Base-by-base conservation (phyloP, 371 early-diverging fungal species). In the Spiromyces aspiralis region DNA sequence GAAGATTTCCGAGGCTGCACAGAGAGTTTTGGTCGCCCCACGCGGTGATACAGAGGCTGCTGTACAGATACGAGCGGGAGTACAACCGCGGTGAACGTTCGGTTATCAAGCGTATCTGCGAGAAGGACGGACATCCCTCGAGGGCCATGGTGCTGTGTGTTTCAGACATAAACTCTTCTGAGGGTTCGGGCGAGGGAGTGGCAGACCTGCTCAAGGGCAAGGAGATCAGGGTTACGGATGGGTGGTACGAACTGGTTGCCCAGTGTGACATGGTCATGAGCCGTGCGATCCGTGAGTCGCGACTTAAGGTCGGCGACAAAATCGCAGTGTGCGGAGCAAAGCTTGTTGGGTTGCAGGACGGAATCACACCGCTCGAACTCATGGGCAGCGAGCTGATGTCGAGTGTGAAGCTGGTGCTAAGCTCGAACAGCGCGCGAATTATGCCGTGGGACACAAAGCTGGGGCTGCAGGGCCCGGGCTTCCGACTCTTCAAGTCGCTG, bases 81-180 rank as follows among this genome's bases (percentile, higher is more conserved):
- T 47, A 53, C 20, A 45, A 45, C 4, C 49, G 46, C 13, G 54
- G 60, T 23, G 51, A 53, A 50, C 56, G 64, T 6, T 53, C 60
- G 2, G 60, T 60, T 20, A 49, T 63, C 27, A 47, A 27, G 44
- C 50, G 45, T 23, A 24, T 63, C 13, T 45, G 60, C 21, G 64
- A 63, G 25, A 51, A 43, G 25, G 60, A 63, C 27, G 47, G 56
- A 12, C 49, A 56, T 12, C 25, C 64, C 12, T 56, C 60, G 49
- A 60, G 50, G 48, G 44, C 51, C 25, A 56, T 60, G 57, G 54
- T 63, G 27, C 54, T 63, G 42, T 59, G 53, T 19, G 50, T 62
- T n/a, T n/a, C n/a, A n/a, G n/a, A n/a, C n/a, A n/a, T n/a, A n/a
- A n/a, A n/a, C n/a, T n/a, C n/a, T n/a, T n/a, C n/a, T n/a, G n/a